Evolutionary conservation across 768 basidiomycete species (phyloP).

Genomic region (Phylloporus arenicola): DNA sequence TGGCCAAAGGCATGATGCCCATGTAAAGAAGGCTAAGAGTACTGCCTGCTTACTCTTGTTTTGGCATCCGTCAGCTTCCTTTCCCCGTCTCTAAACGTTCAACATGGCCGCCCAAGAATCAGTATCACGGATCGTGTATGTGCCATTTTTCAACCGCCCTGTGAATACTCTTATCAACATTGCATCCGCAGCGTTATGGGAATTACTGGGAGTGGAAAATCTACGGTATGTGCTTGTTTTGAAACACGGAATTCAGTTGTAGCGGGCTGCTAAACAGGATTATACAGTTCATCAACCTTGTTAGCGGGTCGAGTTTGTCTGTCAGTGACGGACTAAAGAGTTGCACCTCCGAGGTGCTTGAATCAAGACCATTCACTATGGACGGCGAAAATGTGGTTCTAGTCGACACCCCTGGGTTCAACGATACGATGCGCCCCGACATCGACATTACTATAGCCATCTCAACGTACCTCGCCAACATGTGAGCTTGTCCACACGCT

Average conservation of each 20-base stretch:
- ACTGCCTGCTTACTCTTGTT: neutral
- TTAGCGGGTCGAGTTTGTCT: conserved; percentile 42
- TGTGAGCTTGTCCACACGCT: conserved; percentile 14
- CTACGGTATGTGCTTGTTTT: conserved; percentile 17
- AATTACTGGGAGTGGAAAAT: conserved; percentile 35
- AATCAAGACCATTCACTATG: conserved; percentile 38
- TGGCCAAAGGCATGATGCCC: neutral
- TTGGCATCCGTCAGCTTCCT: neutral
- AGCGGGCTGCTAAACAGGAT: neutral
- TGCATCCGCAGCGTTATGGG: conserved; percentile 29
- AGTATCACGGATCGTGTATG: neutral
- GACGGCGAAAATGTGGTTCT: conserved; percentile 41
- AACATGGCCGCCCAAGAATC: neutral
- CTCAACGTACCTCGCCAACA: conserved; percentile 32
- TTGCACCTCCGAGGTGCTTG: conserved; percentile 43
- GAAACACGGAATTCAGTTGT: neutral
- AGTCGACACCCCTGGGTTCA: conserved; percentile 60
- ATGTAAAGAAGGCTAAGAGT: neutral
- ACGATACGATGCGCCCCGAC: conserved; percentile 46
- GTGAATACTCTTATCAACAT: neutral
- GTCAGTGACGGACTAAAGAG: conserved; percentile 45
- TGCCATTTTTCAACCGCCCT: neutral
- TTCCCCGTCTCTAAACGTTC: too few species aligned
- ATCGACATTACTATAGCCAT: conserved; percentile 47
- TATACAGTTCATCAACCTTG: conserved; percentile 44